Base-by-base conservation (phyloP, 202 grass and related monocot genomes). In the Bolboschoenoplectus hybrid region DNA sequence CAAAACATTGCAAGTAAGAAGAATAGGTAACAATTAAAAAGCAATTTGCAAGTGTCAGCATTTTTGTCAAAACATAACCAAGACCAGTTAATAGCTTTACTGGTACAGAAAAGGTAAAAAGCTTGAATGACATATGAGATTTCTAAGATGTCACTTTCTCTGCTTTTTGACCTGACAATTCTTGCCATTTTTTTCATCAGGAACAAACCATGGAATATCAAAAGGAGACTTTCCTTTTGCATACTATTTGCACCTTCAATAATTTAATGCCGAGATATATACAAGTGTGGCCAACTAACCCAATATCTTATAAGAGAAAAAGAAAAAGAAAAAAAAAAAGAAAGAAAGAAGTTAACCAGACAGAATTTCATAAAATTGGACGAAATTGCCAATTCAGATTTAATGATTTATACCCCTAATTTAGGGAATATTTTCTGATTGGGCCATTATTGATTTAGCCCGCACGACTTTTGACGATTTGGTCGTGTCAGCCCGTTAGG, bases 111-210 rank as follows among this genome's bases (percentile, higher is more conserved):
- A 80, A 43, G 20, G 34, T 39, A n/a, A 57, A 26, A 38, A 75
- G 67, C 44, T 40, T 69, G 12, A 53, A 34, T 70, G 14, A 55
- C 34, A 39, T 16, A n/a, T 70, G 16, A 67, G 9, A 43, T 68
- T 67, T 68, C 10, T 57, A 1, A 2, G 46, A 69, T 57, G 65
- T 84, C 65, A 47, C 8, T 69, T 84, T 84, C 82, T 71, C 70
- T 35, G 44, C 64, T 40, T 68, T 41, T 36, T 68, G 13, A 58
- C 20, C 81, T 83, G 20, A 53, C 5, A 38, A 16, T 39, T 10
- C 44, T 43, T 71, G 46, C 82, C 9, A 12, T 57, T 84, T 84
- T n/a, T 84, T n/a, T 84, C 19, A 20, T 6, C 2, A 84, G 14
- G 46, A 71, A 84, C 35, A 7, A 67, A 82, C 10, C n/a, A 36